Evolutionary conservation across 1,139 yeast species (phyloP).

Genomic region (Magnusiomyces magnusii): DNA sequence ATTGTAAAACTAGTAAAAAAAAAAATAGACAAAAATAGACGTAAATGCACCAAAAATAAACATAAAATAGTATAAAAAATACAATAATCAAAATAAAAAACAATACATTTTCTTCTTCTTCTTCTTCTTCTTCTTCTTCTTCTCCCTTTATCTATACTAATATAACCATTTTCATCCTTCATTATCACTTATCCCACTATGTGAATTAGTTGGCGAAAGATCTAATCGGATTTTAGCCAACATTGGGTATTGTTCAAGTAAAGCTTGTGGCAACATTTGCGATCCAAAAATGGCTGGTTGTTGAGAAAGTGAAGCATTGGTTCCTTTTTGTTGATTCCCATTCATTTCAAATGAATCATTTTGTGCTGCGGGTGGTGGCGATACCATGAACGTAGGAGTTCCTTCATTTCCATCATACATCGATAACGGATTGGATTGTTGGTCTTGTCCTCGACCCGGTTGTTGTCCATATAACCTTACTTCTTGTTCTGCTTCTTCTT

Average conservation of each 20-base stretch:
- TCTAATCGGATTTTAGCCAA: constrained; percentile 1
- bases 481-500: constrained; percentile 30
- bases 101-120: not conserved
- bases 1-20: too few species aligned
- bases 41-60: too few species aligned
- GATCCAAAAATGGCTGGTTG: not conserved
- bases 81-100: not conserved
- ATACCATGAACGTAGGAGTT: constrained; percentile 3
- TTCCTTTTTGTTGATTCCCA: not conserved
- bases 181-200: not conserved
- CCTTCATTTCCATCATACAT: not conserved
- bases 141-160: not conserved
- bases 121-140: not conserved
- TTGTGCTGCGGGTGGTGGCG: not conserved
- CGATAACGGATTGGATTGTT: not conserved
- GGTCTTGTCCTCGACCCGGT: not conserved
- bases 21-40: too few species aligned
- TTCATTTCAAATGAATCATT: not conserved
- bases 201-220: not conserved
- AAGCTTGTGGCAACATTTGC: not conserved
- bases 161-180: not conserved
- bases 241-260: not conserved
- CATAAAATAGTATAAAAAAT: not conserved
- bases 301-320: not conserved
- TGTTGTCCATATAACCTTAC: not conserved